These are phyloP conservation scores for Salvia sclarea DNA, from an alignment of 305 asterid species.

Conservation along the genomic window DNA sequence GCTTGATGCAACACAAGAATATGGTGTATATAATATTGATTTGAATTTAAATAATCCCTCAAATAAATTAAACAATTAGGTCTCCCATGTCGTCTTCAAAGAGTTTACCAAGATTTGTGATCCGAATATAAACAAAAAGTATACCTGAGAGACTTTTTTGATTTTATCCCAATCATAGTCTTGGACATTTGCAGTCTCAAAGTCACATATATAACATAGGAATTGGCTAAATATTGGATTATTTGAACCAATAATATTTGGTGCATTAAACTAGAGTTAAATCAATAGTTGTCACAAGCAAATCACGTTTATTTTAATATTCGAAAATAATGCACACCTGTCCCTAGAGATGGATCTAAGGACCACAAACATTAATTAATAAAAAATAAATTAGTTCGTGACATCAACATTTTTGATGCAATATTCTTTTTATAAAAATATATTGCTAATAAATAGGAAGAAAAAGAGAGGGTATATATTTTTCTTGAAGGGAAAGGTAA, in stretches of 20 bases:
- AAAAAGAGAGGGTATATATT: too few relatives aligned
- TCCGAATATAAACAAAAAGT: neutral
- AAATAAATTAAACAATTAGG: neutral
- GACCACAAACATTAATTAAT: slow-evolving; percentile 25
- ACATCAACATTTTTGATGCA: neutral
- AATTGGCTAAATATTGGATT: neutral
- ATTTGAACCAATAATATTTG: neutral
- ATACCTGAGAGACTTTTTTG: neutral
- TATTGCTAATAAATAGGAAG: neutral
- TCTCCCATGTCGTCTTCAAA: neutral
- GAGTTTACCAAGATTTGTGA: neutral
- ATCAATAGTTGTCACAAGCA: neutral
- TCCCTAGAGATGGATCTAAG: slow-evolving; percentile 17
- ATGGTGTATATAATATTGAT: too few relatives aligned
- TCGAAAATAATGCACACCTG: neutral
- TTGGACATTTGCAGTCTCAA: neutral
- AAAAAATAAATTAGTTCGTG: neutral
- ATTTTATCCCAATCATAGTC: neutral
- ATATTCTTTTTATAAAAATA: neutral
- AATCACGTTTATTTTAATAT: neutral
- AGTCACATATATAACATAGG: too few relatives aligned
- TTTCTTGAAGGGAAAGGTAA: too few relatives aligned
- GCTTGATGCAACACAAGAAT: too few relatives aligned
- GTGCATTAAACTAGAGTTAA: neutral
- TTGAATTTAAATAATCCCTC: too few relatives aligned